Conservation (phyloP, 139 green algal genomes). For the Volvox africanus region DNA sequence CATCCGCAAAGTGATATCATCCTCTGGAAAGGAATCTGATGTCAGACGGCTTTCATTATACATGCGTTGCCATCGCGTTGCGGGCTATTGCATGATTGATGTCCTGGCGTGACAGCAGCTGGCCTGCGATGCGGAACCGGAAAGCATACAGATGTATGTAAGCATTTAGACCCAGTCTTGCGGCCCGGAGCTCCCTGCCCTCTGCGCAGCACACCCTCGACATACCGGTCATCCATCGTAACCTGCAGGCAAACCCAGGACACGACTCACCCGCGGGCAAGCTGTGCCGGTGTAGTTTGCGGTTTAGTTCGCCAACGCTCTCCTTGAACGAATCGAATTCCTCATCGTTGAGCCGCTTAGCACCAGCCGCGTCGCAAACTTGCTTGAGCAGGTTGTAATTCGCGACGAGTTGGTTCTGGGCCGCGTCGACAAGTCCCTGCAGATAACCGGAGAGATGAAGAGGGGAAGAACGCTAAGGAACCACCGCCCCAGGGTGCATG, state of each 20-base stretch:
- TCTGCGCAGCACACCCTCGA: not conserved
- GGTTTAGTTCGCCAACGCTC: slow-evolving; percentile 22
- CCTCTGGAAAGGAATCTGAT: too few species aligned
- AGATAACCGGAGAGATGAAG: not conserved
- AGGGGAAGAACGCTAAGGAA: not conserved
- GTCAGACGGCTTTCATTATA: not conserved
- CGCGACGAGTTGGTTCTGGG: slow-evolving; percentile 20
- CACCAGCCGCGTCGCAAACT: slow-evolving; percentile 11
- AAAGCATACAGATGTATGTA: not conserved
- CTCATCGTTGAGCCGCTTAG: not conserved
- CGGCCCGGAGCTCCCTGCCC: too few species aligned
- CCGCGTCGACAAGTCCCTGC: slow-evolving; percentile 34
- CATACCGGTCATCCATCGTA: not conserved
- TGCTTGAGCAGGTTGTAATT: slow-evolving; percentile 22
- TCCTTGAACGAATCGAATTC: slow-evolving; percentile 11
- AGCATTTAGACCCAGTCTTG: not conserved
- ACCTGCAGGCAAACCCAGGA: not conserved
- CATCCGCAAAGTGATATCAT: too few species aligned
- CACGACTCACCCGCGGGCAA: not conserved
- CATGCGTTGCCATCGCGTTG: not conserved
- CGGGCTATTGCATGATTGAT: slow-evolving; percentile 25
- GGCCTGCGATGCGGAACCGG: not conserved
- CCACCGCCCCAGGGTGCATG: too few species aligned
- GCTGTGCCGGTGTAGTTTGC: slow-evolving; percentile 15
- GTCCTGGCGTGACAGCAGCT: slow-evolving; percentile 19